Base-by-base conservation (phyloP, 2,329 filamentous ascomycete genomes). In the Drechslerella coelobrocha region DNA sequence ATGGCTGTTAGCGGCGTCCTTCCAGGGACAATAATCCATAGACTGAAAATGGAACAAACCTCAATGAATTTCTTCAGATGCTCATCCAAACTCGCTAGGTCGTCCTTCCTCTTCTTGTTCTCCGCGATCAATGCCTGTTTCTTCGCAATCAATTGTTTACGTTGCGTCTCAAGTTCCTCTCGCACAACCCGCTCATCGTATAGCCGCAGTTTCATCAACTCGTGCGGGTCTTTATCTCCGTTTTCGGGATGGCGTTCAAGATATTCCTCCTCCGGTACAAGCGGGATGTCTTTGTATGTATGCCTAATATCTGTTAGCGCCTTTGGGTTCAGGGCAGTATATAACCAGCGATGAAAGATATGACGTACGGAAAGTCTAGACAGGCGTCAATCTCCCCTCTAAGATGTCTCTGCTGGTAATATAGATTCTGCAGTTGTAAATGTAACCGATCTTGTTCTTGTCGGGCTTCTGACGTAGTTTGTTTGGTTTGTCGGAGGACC, bases 61-160 rank as follows among this genome's bases (percentile, higher is more conserved):
- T 52, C 61, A 57, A 65, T 93, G 77, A 96, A 96, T 76, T 90
- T 92, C 80, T 97, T 94, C 63, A 97, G 82, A 79, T 96, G 91
- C 77, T 90, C 89, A 76, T 99, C 94, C 71, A 99, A 81, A 76
- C 89, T 96, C 19, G 90, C 92, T 52, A 99, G 81, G 76, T 97
- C 92, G 61, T 97, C 92, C 78, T 96, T 96, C 74, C 93, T 86
- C 80, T 91, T 91, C 81, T 95, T 96, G 78, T 97, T 97, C 78
- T 89, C 87, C 31, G 85, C 85, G 72, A 88, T 86, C 71, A 90
- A 79, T 2, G 83, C 85, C 76, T 89, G 86, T 77, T 90, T 90
- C 78, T 85, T 84, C 79, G 87, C 82, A 62, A 83, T 77, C 74
- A 84, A 77, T 57, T 79, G 80, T 45, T 76, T 76, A 55, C 75